A percentile compares a stretch with the other conserved stretches of the same genome.
Conservation (phyloP, 257 asterid genomes). For the Cruciata laevipes region DNA sequence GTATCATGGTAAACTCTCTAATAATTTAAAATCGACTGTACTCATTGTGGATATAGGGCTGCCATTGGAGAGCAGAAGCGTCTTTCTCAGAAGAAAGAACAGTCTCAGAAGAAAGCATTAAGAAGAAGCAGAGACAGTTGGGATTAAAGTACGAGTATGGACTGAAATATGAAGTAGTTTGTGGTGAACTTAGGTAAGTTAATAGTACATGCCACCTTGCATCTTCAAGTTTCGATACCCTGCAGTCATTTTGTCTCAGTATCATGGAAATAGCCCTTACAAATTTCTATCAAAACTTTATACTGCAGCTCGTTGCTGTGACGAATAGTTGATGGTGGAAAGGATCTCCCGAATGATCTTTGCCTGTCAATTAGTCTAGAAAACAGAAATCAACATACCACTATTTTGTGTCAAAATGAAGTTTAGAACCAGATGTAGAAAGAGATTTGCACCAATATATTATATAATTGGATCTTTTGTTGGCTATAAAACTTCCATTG, state of each 20-base stretch:
- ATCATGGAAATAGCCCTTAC: background rate
- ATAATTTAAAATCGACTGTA: conserved; percentile 8
- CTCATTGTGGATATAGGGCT: conserved; percentile 37
- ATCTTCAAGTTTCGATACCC: conserved; percentile 7
- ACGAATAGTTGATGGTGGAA: conserved; percentile 3
- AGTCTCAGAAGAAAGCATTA: conserved; percentile 55
- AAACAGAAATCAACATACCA: conserved; percentile 14
- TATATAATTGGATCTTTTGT: background rate
- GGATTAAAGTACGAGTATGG: conserved; percentile 34
- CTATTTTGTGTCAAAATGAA: background rate
- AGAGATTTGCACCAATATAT: background rate
- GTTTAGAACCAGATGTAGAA: background rate
- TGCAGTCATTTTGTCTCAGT: background rate
- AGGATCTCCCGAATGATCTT: background rate
- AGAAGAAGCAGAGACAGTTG: conserved; percentile 62
- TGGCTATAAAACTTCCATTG: background rate
- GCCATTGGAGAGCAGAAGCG: conserved; percentile 64
- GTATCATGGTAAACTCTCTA: background rate
- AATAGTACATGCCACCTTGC: background rate
- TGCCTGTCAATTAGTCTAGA: conserved; percentile 9
- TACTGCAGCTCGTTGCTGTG: background rate
- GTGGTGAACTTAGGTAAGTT: conserved; percentile 7
- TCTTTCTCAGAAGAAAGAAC: conserved; percentile 59
- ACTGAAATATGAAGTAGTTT: background rate
- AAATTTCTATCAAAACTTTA: conserved; percentile 8